phyloP scores from a whole-genome alignment of 305 asterid genomes.

The Fraxinus platypoda region DNA sequence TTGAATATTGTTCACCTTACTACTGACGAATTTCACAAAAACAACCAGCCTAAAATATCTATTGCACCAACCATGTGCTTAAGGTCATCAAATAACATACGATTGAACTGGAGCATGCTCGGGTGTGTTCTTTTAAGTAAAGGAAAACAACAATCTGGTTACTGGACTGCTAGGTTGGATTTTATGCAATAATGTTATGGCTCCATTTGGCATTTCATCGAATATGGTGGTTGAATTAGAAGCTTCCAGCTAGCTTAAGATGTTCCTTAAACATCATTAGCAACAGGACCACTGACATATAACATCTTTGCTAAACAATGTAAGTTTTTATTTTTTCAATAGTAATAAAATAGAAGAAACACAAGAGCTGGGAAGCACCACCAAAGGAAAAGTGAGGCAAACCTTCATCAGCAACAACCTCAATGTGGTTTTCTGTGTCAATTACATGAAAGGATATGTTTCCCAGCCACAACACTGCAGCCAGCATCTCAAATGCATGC shows the following conservation, averaged over 20 bases:
- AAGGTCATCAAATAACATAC: not conserved
- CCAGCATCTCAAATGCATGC: constrained; percentile 77
- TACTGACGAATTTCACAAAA: not conserved
- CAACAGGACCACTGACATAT: not conserved
- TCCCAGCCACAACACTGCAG: constrained; percentile 97
- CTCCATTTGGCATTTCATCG: not conserved
- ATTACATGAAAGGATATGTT: constrained; percentile 76
- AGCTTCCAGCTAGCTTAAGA: not conserved
- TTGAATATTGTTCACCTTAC: not conserved
- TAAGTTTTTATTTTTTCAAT: not conserved
- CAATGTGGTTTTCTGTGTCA: constrained; percentile 70
- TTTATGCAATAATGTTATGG: not conserved
- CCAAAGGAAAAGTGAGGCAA: constrained; percentile 23
- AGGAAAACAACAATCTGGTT: constrained; percentile 1
- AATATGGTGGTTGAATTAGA: not conserved
- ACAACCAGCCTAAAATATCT: not conserved
- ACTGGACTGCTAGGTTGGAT: not conserved
- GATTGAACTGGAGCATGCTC: not conserved
- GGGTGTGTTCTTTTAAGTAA: not conserved
- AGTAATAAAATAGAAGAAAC: constrained; percentile 9
- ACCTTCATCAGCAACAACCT: constrained; percentile 93
- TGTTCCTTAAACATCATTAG: not conserved
- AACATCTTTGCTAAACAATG: not conserved
- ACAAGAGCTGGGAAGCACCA: constrained; percentile 14
- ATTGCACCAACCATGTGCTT: not conserved